These are phyloP conservation scores for Geotrichum australiense DNA, from an alignment of 1,139 yeast genomes.

Conservation along the genomic window DNA sequence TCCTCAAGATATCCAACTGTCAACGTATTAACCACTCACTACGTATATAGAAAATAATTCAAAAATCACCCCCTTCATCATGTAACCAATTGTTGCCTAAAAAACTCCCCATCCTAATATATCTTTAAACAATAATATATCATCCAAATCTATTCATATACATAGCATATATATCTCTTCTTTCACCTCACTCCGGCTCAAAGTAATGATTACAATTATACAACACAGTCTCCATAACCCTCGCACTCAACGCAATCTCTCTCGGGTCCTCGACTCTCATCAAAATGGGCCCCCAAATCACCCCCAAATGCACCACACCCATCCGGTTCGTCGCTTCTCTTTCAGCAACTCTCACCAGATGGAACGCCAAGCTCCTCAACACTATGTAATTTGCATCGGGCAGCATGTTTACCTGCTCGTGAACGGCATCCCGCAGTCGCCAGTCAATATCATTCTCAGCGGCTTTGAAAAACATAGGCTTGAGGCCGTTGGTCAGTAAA, in stretches of 20 bases:
- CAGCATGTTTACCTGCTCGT: slow-evolving; percentile 76
- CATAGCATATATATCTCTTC: too few relatives aligned
- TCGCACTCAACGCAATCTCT: slow-evolving; percentile 73
- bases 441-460: slow-evolving; percentile 57
- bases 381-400: slow-evolving; percentile 97
- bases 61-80: too few relatives aligned
- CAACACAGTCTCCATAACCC: slow-evolving; percentile 77
- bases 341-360: slow-evolving; percentile 65
- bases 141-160: too few relatives aligned
- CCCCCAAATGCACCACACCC: slow-evolving; percentile 71
- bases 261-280: slow-evolving; percentile 61
- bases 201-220: slow-evolving; percentile 18
- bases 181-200: slow-evolving; percentile 9
- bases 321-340: slow-evolving; percentile 63
- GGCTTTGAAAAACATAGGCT: slow-evolving; percentile 75
- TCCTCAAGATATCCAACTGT: too few relatives aligned
- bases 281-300: slow-evolving; percentile 92
- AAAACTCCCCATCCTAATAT: too few relatives aligned
- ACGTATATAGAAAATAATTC: too few relatives aligned
- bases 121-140: too few relatives aligned
- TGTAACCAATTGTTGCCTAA: too few relatives aligned
- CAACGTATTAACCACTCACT: too few relatives aligned
- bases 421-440: slow-evolving; percentile 64
- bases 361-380: slow-evolving; percentile 73
- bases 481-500: slow-evolving; percentile 55